These are phyloP conservation scores for Lyophyllum atratum DNA, from an alignment of 768 basidiomycete genomes.

Conservation along the genomic window DNA sequence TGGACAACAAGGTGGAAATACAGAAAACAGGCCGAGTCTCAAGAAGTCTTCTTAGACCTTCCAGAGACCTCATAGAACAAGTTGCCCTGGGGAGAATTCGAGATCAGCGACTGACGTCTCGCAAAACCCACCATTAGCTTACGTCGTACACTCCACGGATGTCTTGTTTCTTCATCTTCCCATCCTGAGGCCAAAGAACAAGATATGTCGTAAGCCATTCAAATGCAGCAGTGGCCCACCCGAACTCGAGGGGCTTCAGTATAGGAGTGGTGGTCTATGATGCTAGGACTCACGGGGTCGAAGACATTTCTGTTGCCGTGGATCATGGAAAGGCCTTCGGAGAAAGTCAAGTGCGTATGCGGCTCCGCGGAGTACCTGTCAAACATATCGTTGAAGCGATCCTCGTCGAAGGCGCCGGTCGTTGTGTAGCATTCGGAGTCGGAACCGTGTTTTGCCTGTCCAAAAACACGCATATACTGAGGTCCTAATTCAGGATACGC, in stretches of 20 bases:
- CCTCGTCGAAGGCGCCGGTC: constrained; percentile 40
- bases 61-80: constrained; percentile 37
- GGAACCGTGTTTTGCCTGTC: constrained; percentile 45
- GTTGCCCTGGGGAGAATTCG: constrained; percentile 25
- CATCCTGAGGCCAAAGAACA: constrained; percentile 37
- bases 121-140: constrained; percentile 5
- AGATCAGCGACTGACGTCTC: background rate
- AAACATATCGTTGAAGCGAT: constrained; percentile 41
- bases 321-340: constrained; percentile 42
- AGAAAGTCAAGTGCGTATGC: constrained; percentile 39
- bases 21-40: no score
- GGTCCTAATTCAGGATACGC: background rate
- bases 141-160: constrained; percentile 42
- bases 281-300: constrained; percentile 31
- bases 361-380: constrained; percentile 41
- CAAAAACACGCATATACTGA: background rate
- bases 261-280: background rate
- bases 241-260: constrained; percentile 32
- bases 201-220: constrained; percentile 45
- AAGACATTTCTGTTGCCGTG: constrained; percentile 40
- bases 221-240: constrained; percentile 39
- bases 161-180: constrained; percentile 39
- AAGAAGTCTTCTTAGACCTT: constrained; percentile 6
- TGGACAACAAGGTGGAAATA: no score
- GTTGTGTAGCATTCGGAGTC: constrained; percentile 39